These are phyloP conservation scores for Crithidia sp. DNA, from an alignment of 208 protist species.

Conservation along the genomic window DNA sequence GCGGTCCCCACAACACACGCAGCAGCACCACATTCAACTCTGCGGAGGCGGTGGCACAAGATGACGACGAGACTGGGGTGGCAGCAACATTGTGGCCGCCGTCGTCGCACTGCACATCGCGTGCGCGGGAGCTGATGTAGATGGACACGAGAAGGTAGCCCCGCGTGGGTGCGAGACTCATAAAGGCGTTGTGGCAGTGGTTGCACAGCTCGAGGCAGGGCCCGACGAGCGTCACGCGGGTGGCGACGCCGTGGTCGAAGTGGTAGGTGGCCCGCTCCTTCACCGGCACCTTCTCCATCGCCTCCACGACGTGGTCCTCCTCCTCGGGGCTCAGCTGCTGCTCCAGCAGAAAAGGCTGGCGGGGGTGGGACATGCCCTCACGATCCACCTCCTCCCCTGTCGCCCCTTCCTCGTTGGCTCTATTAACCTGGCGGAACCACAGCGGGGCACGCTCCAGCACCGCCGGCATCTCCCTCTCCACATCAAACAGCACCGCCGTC, in stretches of 20 bases:
- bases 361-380: not conserved
- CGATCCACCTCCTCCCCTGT: not conserved
- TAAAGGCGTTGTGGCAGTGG: slow-evolving; percentile 47
- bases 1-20: slow-evolving; percentile 35
- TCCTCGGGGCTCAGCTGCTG: slow-evolving; percentile 19
- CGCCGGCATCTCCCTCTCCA: slow-evolving; percentile 41
- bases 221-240: slow-evolving; percentile 49
- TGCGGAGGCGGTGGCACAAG: no score
- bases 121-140: slow-evolving; percentile 47
- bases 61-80: no score
- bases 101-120: slow-evolving; percentile 15
- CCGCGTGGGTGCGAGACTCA: not conserved
- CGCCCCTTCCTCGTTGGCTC: not conserved
- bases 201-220: slow-evolving; percentile 71
- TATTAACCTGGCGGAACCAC: slow-evolving; percentile 17
- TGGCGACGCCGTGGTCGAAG: slow-evolving; percentile 52
- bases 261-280: slow-evolving; percentile 33
- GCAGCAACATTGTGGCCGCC: slow-evolving; percentile 5
- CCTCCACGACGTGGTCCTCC: slow-evolving; percentile 12
- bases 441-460: slow-evolving; percentile 16
- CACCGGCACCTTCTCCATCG: slow-evolving; percentile 10
- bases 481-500: slow-evolving; percentile 61
- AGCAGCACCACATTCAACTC: slow-evolving; percentile 53
- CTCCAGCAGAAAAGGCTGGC: not conserved
- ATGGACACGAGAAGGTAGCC: slow-evolving; percentile 36